Evolutionary conservation across 768 basidiomycete species (phyloP), one percentile per base, ranked within the genome.

Genomic region (Russula compacta): DNA sequence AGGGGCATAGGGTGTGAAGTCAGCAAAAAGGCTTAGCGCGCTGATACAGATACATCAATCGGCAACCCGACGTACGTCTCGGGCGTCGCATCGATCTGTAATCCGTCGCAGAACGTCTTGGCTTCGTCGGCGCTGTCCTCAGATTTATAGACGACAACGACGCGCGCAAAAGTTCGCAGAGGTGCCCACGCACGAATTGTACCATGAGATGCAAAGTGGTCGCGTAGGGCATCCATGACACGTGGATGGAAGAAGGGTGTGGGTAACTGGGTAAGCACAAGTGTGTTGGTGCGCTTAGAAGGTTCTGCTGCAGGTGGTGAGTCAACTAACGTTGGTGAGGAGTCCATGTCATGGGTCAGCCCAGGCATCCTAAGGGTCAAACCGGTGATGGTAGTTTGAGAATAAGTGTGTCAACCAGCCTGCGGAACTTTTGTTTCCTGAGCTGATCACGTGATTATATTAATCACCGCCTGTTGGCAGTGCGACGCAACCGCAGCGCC

Each of bases 181-280:
- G 93, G 92, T 0, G 89, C 91, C 94, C 95, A 99, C 67, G 86
- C 81, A 68, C 89, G 85, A n/a, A 99, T 83, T 29, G 79, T 75
- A 17, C 97, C 95, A 66, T 87, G 94, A 3, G 78, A 69, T 3
- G 76, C 76, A 70, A 98, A 98, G 69, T 95, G 86, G 21, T 78
- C 73, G 44, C 76, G 79, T 24, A 98, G 76, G 17, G 87, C 80
- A 11, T 79, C 73, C 24, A 93, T 78, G 61, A 89, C 79, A 0
- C 79, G 67, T 6, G 86, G 84, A 39, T 85, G 79, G 75, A 98
- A 95, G 72, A 94, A 91, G 1, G 80, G 74, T 38, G 77, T 80
- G 4, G 93, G 91, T 0, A 98, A 73, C 2, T 82, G 79, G 1
- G 94, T 85, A 52, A 98, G 80, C 43, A 92, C 80, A 35, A 98